Base-by-base conservation (phyloP, 2,329 filamentous ascomycete genomes). In the Penicillium hesseltinei region DNA sequence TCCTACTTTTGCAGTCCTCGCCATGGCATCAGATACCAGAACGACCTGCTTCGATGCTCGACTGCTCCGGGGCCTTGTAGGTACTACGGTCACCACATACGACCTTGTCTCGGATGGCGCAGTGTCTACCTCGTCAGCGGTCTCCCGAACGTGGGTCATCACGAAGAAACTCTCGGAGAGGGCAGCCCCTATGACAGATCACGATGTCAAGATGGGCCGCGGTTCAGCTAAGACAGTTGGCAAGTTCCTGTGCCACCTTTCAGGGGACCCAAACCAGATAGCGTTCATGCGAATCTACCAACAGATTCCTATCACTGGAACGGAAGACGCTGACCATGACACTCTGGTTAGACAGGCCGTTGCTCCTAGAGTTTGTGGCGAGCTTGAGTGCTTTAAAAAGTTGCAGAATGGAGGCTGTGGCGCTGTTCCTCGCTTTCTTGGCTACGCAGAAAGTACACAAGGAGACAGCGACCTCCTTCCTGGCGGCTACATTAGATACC, bases 201-300 rank as follows among this genome's bases (percentile, higher is more conserved):
- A 58, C 1, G 51, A 62, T 52, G 40, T 63, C 13, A 36, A 57
- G 4, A 57, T 48, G 56, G 50, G 59, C 47, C 10, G 15, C 31
- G 52, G 58, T 39, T 46, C 53, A 27, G 15, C 56, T 49, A 54
- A 19, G 39, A 59, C 57, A 4, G 56, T 60, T 57, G 60, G 60
- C 47, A 60, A 56, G 31, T 62, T 57, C 36, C 43, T 62, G 25
- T 63, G 62, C 53, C 55, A 60, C 29, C 23, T 54, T 6, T 38
- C 11, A n/a, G 54, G 45, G 29, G 45, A 60, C 47, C 60, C 52
- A 27, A 50, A 19, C 2, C 52, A 57, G 39, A 46, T 54, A 57
- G 60, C 57, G n/a, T 61, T 62, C 21, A 61, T 64, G 56, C 56
- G 62, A 46, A 48, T 64, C n/a, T 61, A 61, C 47, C 25, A 59